phyloP scores from a whole-genome alignment of 2,329 filamentous ascomycete genomes.

The Exophiala viscosa region DNA sequence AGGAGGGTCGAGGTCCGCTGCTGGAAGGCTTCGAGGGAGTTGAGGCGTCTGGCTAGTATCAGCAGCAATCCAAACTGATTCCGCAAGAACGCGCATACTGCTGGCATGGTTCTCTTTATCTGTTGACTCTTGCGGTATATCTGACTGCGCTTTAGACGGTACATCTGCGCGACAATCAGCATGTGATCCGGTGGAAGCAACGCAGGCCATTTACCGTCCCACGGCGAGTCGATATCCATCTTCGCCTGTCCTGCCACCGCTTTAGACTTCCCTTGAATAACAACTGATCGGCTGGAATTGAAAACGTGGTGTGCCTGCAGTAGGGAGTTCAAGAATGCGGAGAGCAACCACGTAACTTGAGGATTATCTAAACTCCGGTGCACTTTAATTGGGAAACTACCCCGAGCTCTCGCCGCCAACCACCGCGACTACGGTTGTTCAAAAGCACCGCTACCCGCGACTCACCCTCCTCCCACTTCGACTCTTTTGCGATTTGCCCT shows the following conservation, averaged over 20 bases:
- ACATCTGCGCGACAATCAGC: conserved; percentile 37
- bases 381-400: no score
- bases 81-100: conserved; percentile 10
- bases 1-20: conserved; percentile 46
- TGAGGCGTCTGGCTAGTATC: conserved; percentile 18
- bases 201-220: conserved; percentile 44
- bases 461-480: no score
- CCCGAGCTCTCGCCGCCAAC: no score
- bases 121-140: conserved; percentile 28
- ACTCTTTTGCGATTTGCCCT: no score
- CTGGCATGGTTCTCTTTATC: conserved; percentile 29
- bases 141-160: conserved; percentile 39
- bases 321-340: not conserved
- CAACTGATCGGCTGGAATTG: not conserved
- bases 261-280: not conserved
- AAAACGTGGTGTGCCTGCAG: no score
- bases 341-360: no score
- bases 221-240: conserved; percentile 42
- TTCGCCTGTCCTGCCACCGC: not conserved
- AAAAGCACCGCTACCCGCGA: no score
- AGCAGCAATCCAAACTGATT: conserved; percentile 15
- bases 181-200: conserved; percentile 28
- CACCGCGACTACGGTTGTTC: no score
- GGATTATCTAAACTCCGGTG: no score
- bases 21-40: conserved; percentile 33